Evolutionary conservation across 257 asterid genomes (phyloP).

Genomic region (Solanum boliviense): DNA sequence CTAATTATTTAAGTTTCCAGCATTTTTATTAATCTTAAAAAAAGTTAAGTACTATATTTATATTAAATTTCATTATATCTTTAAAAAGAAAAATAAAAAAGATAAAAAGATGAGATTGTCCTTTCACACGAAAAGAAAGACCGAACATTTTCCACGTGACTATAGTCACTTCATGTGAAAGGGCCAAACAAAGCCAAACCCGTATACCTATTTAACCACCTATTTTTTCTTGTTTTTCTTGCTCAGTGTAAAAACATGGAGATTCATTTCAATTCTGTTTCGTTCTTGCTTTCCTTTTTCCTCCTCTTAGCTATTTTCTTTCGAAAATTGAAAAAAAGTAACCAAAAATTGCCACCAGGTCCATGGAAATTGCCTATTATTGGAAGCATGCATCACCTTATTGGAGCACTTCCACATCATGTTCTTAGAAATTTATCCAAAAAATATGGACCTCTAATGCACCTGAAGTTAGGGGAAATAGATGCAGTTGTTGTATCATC

Average conservation of each 20-base stretch:
- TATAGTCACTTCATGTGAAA: too few relatives aligned
- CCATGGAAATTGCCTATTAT: not conserved
- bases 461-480: constrained; percentile 3
- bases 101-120: too few relatives aligned
- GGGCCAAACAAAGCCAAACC: too few relatives aligned
- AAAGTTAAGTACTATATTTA: too few relatives aligned
- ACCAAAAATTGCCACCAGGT: not conserved
- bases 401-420: not conserved
- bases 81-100: too few relatives aligned
- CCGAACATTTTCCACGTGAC: too few relatives aligned
- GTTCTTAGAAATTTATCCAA: not conserved
- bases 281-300: not conserved
- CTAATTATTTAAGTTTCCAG: too few relatives aligned
- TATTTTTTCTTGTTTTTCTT: not conserved
- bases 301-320: not conserved
- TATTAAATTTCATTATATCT: too few relatives aligned
- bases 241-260: not conserved
- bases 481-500: constrained; percentile 3
- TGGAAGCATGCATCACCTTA: constrained; percentile 2
- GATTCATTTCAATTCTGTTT: not conserved
- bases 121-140: too few relatives aligned
- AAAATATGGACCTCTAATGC: not conserved
- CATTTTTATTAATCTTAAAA: too few relatives aligned
- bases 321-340: not conserved
- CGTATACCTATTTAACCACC: not conserved